Base-by-base conservation (phyloP, 495 filamentous ascomycete genomes). In the Hypoxylon trugodes region DNA sequence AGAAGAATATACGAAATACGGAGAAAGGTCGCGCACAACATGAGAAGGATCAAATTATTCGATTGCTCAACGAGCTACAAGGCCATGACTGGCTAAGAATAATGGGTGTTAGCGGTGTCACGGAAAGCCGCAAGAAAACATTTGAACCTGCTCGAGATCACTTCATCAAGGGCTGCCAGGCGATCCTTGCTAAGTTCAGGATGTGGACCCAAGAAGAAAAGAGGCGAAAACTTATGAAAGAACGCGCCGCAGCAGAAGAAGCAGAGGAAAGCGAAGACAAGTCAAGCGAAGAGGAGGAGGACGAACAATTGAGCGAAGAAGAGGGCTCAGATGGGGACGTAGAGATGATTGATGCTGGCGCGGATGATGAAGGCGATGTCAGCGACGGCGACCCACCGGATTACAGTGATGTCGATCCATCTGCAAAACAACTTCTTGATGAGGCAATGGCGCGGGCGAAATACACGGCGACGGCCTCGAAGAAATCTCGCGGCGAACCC, bases 21-120 rank as follows among this genome's bases (percentile, higher is more conserved):
- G 96, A 98, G 71, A 92, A 90, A 69, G 92, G 95, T 60, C 86
- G 90, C 1, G 92, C 94, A 2, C 90, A 94, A 75, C 93, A 97
- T 80, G 92, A 98, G 69, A 91, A 92, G 64, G 87, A 92, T 48
- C 89, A 93, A 65, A 84, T 97, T 32, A 90, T 95, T 49, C 84
- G 93, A 6, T 79, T 97, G 32, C 83, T 97, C 32, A 92, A 95
- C 41, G 92, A 91, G 33, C 82, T 99, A 3, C 87, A 90, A 69
- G 87, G 93, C n/a, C 89, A 86, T 32, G 95, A 97, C 70, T 99
- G 95, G 95, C 79, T 97, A 53, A 89, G 90, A 51, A 82, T 91
- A 1, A 94, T 99, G 88, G 95, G 95, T n/a, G 87, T 98, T 38
- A 90, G 85, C 45, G 90, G 90, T 8, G 85, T 93, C 18, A 92